phyloP scores from a whole-genome alignment of 176 grass and related monocot species.

The Olyra latifolia region DNA sequence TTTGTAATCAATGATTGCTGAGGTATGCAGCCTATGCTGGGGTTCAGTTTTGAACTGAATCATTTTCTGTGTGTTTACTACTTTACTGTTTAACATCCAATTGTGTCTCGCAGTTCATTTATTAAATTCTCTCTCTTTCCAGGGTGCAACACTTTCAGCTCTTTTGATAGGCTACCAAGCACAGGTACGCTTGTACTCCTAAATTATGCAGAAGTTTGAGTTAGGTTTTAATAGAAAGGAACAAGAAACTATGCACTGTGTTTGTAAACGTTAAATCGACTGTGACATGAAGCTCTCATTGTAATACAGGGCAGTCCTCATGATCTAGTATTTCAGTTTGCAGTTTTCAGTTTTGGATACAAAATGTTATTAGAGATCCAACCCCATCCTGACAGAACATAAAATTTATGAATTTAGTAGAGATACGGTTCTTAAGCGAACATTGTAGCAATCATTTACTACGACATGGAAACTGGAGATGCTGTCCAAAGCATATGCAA shows the following conservation, averaged over 20 bases:
- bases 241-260: not conserved
- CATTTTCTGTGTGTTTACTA: too few relatives aligned
- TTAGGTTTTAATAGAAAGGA: too few relatives aligned
- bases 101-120: not conserved
- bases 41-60: too few relatives aligned
- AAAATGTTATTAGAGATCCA: not conserved
- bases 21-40: too few relatives aligned
- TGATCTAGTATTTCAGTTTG: not conserved
- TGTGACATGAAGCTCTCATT: not conserved
- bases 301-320: not conserved
- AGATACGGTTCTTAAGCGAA: not conserved
- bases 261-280: not conserved
- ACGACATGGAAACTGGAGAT: not conserved
- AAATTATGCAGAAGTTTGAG: too few relatives aligned
- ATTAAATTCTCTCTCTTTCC: constrained; percentile 23
- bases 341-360: not conserved
- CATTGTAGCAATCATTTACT: not conserved
- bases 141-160: constrained; percentile 77
- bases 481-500: not conserved
- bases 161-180: constrained; percentile 80
- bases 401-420: not conserved
- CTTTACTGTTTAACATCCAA: too few relatives aligned
- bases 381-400: not conserved
- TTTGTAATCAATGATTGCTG: too few relatives aligned
- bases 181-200: constrained; percentile 43